Evolutionary conservation across 2,329 filamentous ascomycete genomes (phyloP), one percentile per base, ranked within the genome.

Genomic region (Tolypocladium inflatum): DNA sequence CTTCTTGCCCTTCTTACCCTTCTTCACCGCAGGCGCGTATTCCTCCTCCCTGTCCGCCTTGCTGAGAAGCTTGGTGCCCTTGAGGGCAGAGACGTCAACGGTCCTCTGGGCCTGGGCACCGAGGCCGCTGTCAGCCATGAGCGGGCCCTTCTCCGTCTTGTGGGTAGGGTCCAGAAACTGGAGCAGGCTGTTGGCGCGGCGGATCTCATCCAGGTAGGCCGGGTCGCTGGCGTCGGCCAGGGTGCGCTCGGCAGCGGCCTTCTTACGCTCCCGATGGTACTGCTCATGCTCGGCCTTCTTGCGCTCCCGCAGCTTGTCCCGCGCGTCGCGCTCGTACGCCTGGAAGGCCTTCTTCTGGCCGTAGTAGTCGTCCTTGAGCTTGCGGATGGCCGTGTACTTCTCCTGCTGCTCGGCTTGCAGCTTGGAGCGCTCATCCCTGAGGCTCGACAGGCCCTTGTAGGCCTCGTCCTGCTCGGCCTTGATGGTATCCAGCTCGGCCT

Each of bases 171-270:
- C 92, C 65, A 97, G 93, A 81, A 93, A 93, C 65, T 87, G 86
- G 66, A 97, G 89, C 52, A 99, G 81, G 71, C 86, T 89, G 77
- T 94, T 90, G 62, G 91, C 90, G 56, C 88, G 88, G 67, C 91
- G 84, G 69, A 99, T 96, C 78, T 99, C 91, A 66, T 97, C 91
- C 53, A 90, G 81, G 79, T 91, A 99, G 56, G 94, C 94, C 19
- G 88, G 91, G 67, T 90, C 87, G 70, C 86, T 89, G 65, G 90
- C 90, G 69, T 93, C 89, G 67, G 87, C 86, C 45, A 95, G 85
- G 73, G 90, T 81, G 72, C 86, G 83, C 74, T 89, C 82, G 57
- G 90, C 90, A 55, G 85, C 82, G 70, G 89, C 86, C 78, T 87
- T 89, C 76, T 87, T 86, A 76, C 85, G 85, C 71, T 89, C 86